Base-by-base conservation (phyloP, 2,329 filamentous ascomycete species). In the Fusarium fujikuroi region DNA sequence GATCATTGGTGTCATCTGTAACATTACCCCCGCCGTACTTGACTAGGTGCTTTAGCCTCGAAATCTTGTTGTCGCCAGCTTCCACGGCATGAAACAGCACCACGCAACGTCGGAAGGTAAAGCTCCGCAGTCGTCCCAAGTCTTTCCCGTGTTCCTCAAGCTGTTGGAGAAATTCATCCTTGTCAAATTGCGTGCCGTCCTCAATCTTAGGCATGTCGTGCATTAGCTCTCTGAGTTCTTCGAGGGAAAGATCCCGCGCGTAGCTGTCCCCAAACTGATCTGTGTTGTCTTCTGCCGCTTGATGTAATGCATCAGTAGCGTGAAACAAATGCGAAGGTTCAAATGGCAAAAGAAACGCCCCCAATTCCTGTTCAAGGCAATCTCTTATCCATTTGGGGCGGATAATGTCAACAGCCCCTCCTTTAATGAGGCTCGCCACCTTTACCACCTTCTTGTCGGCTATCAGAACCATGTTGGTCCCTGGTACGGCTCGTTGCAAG, bases 191-290 rank as follows among this genome's bases (percentile, higher is more conserved):
- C 3, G 78, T 79, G 16, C 79, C 73, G 19, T 82, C 79, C 58
- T 86, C 81, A n/a, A 84, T 83, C 72, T 86, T 85, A 1, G 86
- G 84, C 85, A 91, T 90, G 6, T 81, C 79, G 12, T 76, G 77
- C 49, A 91, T 71, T 1, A 91, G 78, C 7, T 79, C 79, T 43
- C 81, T 84, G 53, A 97, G 85, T 76, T 95, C 93, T 4, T 90
- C 87, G 0, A 88, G 75, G 2, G 85, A 86, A 14, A 92, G 84
- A 75, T 97, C 91, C 9, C 95, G 87, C 2, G 91, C 88, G 81
- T 93, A 98, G 78, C 94, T 95, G 80, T 99, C 96, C 1, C 92
- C 93, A 75, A 90, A 96, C 60, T 87, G 84, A 79, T 99, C 96
- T 4, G 92, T 87, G 72, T 92, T 93, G 7, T 84, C 83, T 42